phyloP scores from a whole-genome alignment of 2,329 filamentous ascomycete species.

The Paecilomyces fulvus region DNA sequence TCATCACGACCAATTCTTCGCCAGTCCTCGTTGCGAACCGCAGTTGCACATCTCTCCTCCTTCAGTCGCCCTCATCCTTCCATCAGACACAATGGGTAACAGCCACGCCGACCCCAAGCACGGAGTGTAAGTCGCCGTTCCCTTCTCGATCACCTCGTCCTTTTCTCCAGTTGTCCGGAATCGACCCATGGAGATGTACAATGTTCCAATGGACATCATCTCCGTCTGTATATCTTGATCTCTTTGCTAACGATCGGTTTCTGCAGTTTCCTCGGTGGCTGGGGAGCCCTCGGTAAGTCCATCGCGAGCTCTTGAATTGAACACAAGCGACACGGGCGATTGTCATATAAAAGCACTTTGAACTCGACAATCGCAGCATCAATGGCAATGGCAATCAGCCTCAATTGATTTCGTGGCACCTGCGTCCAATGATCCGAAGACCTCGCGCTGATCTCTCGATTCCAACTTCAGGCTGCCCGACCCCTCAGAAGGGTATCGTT shows the following conservation, averaged over 20 bases:
- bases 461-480: constrained; percentile 23
- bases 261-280: constrained; percentile 61
- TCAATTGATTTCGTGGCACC: not conserved
- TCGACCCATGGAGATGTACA: not conserved
- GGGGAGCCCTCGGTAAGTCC: constrained; percentile 66
- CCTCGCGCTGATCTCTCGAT: constrained; percentile 1
- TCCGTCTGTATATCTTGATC: constrained; percentile 1
- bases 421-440: not conserved
- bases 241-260: constrained; percentile 16
- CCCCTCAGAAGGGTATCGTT: constrained; percentile 51
- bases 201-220: not conserved
- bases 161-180: not conserved
- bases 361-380: not conserved
- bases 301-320: not conserved
- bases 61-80: constrained; percentile 8
- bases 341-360: not conserved
- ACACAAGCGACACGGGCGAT: not conserved
- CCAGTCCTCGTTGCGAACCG: not conserved
- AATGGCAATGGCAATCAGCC: not conserved
- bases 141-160: not conserved
- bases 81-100: constrained; percentile 29
- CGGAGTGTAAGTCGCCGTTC: constrained; percentile 32
- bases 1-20: not conserved
- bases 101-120: constrained; percentile 32
- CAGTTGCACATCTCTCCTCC: constrained; percentile 5